Percentiles rank a stretch among this genome's conserved stretches.
Evolutionary conservation across 495 filamentous ascomycete species (phyloP).

Genomic region (Usnea hakonensis): DNA sequence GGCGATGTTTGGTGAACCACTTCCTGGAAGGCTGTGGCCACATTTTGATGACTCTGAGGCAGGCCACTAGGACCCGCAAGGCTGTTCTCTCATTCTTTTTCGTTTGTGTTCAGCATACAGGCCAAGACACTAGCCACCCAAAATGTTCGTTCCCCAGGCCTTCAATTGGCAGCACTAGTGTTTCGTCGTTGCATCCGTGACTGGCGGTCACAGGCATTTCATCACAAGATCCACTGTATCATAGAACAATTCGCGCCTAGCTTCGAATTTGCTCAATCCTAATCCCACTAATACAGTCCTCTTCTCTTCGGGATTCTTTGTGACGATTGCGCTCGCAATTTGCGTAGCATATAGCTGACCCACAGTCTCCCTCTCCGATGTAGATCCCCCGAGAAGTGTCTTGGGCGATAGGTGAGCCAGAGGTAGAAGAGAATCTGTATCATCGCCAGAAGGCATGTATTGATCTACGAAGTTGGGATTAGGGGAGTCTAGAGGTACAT

Average conservation of each 20-base stretch:
- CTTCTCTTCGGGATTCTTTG: conserved; percentile 65
- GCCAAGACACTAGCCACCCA: neutral
- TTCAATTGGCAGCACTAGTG: neutral
- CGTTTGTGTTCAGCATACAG: neutral
- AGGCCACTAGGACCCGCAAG: neutral
- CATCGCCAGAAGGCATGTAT: conserved; percentile 40
- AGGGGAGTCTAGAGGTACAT: conserved; percentile 70
- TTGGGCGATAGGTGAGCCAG: conserved; percentile 75
- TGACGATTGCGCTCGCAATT: conserved; percentile 69
- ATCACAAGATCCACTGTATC: conserved; percentile 74
- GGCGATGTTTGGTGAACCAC: neutral
- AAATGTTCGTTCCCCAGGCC: neutral
- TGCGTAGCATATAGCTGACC: conserved; percentile 85
- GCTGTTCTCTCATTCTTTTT: neutral
- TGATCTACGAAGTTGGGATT: conserved; percentile 53
- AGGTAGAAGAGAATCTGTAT: conserved; percentile 59
- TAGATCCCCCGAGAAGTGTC: conserved; percentile 79
- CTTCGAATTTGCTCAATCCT: conserved; percentile 57
- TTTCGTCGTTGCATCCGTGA: neutral
- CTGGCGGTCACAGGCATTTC: conserved; percentile 46
- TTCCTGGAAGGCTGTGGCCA: neutral
- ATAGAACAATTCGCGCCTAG: conserved; percentile 67
- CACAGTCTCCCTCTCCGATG: conserved; percentile 67
- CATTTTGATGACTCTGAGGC: neutral
- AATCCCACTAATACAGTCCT: conserved; percentile 75